A percentile compares a stretch with the other conserved stretches of the same genome.
Conservation (phyloP, 1,139 yeast genomes). For the Debaryomyces nepalensis region DNA sequence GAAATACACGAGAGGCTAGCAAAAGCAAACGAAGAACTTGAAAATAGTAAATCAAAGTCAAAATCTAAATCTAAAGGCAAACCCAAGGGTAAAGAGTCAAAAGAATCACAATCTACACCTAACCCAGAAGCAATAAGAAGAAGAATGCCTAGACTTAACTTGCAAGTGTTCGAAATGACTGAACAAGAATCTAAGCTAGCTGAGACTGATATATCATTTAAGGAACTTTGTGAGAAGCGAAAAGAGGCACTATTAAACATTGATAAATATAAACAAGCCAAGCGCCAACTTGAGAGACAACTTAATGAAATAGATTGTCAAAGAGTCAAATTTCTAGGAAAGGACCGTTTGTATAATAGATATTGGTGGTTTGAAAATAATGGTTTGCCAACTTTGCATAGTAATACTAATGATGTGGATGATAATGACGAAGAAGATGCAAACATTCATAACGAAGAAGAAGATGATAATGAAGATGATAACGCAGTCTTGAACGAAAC, state of each 20-base stretch:
- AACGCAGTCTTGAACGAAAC: constrained; percentile 56
- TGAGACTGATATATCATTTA: constrained; percentile 50
- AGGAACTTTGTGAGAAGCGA: constrained; percentile 47
- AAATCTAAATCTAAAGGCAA: constrained; percentile 11
- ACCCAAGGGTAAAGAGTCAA: constrained; percentile 16
- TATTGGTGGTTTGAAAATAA: constrained; percentile 96
- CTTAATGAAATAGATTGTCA: constrained; percentile 76
- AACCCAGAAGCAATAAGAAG: constrained; percentile 24
- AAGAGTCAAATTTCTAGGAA: constrained; percentile 76
- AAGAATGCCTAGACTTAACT: constrained; percentile 34
- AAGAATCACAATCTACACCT: neutral
- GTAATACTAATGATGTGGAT: constrained; percentile 42
- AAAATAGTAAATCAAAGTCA: constrained; percentile 8
- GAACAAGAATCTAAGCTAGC: constrained; percentile 56
- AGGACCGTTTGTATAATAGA: constrained; percentile 80
- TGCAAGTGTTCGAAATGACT: constrained; percentile 46
- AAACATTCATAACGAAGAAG: constrained; percentile 37
- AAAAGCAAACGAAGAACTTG: constrained; percentile 10
- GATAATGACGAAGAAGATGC: constrained; percentile 42
- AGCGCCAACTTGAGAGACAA: constrained; percentile 57
- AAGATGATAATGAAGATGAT: constrained; percentile 34
- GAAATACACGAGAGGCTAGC: constrained; percentile 35
- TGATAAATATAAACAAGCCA: constrained; percentile 50
- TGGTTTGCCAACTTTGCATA: constrained; percentile 70
- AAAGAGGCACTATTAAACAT: constrained; percentile 44